These are phyloP conservation scores for Aspergillus texensis DNA, from an alignment of 2,329 filamentous ascomycete species.

Conservation along the genomic window DNA sequence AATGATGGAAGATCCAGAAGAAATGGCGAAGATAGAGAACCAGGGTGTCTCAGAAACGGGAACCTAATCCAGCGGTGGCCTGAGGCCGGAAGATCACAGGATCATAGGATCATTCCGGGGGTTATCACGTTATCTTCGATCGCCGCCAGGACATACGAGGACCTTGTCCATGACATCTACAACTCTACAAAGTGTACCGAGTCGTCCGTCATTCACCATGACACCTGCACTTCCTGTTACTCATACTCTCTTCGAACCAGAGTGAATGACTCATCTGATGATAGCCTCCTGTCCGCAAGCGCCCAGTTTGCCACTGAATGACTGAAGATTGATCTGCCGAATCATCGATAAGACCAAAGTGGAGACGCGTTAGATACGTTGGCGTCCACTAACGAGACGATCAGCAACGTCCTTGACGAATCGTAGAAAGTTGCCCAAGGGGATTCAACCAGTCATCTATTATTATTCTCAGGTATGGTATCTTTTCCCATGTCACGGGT, in stretches of 20 bases:
- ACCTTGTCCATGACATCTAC: not conserved
- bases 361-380: constrained; percentile 6
- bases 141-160: not conserved
- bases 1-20: not conserved
- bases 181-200: not conserved
- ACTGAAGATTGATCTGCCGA: constrained; percentile 4
- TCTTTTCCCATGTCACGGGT: too few relatives aligned
- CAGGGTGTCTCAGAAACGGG: not conserved
- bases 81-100: constrained; percentile 11
- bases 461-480: not conserved
- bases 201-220: not conserved
- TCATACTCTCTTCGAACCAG: not conserved
- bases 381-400: constrained; percentile 9
- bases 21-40: not conserved
- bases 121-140: constrained; percentile 20
- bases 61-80: not conserved
- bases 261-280: constrained; percentile 5
- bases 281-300: not conserved
- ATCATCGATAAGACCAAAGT: constrained; percentile 7
- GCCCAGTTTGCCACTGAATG: constrained; percentile 6
- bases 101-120: not conserved
- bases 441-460: not conserved
- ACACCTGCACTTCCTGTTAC: not conserved
- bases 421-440: constrained; percentile 1
- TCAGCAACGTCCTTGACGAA: constrained; percentile 7